Evolutionary conservation across 148 eudicot genomes (phyloP).

Genomic region (Silene conica): DNA sequence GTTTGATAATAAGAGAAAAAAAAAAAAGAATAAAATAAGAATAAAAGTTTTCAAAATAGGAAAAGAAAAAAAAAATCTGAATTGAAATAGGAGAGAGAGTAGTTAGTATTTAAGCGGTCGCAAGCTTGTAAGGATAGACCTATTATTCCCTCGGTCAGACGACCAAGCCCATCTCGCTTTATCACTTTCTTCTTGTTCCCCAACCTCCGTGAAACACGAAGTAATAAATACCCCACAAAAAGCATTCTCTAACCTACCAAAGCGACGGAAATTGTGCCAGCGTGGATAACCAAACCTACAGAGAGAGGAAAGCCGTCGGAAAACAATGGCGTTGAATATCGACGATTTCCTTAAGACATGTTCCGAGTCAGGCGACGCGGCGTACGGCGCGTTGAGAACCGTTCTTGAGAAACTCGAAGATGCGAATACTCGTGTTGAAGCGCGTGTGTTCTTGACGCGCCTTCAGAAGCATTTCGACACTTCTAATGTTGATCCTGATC

Average conservation of each 20-base stretch:
- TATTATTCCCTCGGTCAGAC: neutral
- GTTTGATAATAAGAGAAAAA: no score
- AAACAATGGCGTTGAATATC: slow-evolving; percentile 27
- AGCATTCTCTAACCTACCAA: no score
- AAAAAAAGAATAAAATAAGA: no score
- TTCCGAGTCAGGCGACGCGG: slow-evolving; percentile 78
- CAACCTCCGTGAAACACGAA: neutral
- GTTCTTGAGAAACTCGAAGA: slow-evolving; percentile 76
- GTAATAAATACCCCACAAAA: no score
- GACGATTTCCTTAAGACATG: slow-evolving; percentile 73
- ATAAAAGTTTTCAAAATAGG: no score
- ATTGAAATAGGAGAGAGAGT: no score
- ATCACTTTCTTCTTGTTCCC: neutral
- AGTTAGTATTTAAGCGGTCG: no score
- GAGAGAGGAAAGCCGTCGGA: neutral
- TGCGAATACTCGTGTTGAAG: slow-evolving; percentile 54
- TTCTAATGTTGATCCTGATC: slow-evolving; percentile 37
- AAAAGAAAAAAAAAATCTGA: no score
- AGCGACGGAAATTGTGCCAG: slow-evolving; percentile 6
- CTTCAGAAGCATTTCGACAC: slow-evolving; percentile 57
- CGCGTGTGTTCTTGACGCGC: slow-evolving; percentile 64
- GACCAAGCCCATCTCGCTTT: neutral
- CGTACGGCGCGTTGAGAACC: slow-evolving; percentile 63
- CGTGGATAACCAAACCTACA: no score
- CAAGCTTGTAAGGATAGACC: no score